Evolutionary conservation across 306 rosid species (phyloP), one percentile per base, ranked within the genome.

Genomic region (Cyclanthera cordifolia): DNA sequence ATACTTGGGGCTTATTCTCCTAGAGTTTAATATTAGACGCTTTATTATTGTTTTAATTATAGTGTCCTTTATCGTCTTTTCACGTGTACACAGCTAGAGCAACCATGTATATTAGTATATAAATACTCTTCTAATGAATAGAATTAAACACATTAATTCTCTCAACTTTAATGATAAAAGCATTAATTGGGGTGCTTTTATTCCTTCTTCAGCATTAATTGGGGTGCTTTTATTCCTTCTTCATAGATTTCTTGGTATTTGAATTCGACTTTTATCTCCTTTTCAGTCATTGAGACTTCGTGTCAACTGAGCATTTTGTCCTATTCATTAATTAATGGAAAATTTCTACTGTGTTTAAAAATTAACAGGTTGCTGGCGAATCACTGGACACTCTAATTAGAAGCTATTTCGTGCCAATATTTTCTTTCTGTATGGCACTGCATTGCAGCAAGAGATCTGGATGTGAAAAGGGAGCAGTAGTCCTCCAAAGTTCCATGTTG

Each of bases 401-500:
- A 80, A 71, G 75, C 69, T 87, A 92, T 72, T 92, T 92, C 53
- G 88, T 87, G 25, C 83, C 85, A 23, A 79, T 89, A 75, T 92
- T 92, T 80, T 79, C 96, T 21, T 71, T 89, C 70, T 87, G 85
- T 61, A 82, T 92, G 82, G 96, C 86, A 64, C 76, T 85, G 79
- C 90, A 85, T 75, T 87, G 96, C 78, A 79, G 89, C 71, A 81
- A 85, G 79, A 80, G 82, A 75, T 79, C 85, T 61, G 90, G 75
- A 52, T 74, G 85, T 51, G 93, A 84, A 75, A 85, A 75, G 78
- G 96, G 90, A 54, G 82, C 85, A 10, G 57, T 9, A 51, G 90
- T 81, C 66, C 95, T 92, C 78, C 96, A 85, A 82, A 83, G 85
- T 83, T 85, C 86, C 32, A 73, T 92, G 78, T 84, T 87, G 76